phyloP scores from a whole-genome alignment of 78 protist species.

The Goniomonas avonlea region DNA sequence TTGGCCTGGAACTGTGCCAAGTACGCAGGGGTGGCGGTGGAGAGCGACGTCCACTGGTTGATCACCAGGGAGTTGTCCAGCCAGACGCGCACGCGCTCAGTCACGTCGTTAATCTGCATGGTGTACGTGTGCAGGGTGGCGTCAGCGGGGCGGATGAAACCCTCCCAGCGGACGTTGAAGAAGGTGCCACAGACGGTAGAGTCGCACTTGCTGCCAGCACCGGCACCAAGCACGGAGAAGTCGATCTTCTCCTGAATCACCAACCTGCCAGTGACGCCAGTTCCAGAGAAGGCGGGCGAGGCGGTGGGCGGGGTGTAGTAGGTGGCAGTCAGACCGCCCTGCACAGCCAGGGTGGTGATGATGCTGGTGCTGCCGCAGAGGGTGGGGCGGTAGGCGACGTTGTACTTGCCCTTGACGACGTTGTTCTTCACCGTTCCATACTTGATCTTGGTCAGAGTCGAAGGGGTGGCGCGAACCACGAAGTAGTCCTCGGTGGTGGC shows the following conservation, averaged over 20 bases:
- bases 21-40: background rate
- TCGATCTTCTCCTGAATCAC: too few relatives aligned
- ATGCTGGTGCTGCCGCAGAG: background rate
- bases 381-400: constrained; percentile 3
- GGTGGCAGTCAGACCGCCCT: background rate
- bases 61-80: constrained; percentile 7
- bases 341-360: background rate
- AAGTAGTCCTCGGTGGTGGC: constrained; percentile 20
- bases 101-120: background rate
- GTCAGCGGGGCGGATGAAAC: background rate
- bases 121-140: constrained; percentile 8
- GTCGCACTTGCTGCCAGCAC: too few relatives aligned
- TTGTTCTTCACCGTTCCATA: background rate
- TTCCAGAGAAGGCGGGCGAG: background rate
- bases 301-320: background rate
- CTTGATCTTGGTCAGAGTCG: too few relatives aligned
- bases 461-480: background rate
- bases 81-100: constrained; percentile 10
- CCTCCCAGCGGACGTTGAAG: background rate
- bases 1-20: constrained; percentile 13
- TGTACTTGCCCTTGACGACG: constrained; percentile 18
- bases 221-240: too few relatives aligned
- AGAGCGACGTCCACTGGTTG: constrained; percentile 15
- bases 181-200: background rate
- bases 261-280: too few relatives aligned